phyloP scores from a whole-genome alignment of 768 basidiomycete species.

The Pulveroboletus sp. region DNA sequence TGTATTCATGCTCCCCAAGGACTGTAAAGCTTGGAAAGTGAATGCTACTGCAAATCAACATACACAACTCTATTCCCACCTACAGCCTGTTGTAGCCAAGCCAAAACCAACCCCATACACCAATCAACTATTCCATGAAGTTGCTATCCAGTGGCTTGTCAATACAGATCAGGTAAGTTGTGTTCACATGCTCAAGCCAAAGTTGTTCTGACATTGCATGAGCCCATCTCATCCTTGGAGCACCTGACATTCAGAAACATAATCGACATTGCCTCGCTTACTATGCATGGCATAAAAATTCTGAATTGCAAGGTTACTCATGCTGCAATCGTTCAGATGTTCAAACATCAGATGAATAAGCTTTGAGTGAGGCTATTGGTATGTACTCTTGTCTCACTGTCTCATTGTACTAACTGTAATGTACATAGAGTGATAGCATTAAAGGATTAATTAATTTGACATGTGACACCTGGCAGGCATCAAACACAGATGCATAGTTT shows the following conservation, averaged over 20 bases:
- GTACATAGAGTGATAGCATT: not conserved
- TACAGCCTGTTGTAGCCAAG: not conserved
- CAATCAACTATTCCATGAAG: not conserved
- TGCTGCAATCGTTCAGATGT: not conserved
- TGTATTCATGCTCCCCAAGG: not conserved
- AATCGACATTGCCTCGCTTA: not conserved
- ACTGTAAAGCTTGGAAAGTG: not conserved
- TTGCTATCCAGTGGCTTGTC: not conserved
- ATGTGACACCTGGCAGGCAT: conserved; percentile 7
- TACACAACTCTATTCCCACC: not conserved
- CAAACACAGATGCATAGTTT: conserved; percentile 1
- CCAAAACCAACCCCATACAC: not conserved
- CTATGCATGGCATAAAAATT: not conserved
- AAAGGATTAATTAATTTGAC: conserved; percentile 1
- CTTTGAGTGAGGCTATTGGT: not conserved
- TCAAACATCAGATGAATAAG: not conserved
- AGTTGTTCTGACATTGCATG: not conserved
- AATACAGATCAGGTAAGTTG: not conserved
- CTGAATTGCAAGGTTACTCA: not conserved
- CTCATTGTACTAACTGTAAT: too few relatives aligned
- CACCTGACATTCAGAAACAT: not conserved
- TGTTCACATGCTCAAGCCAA: too few relatives aligned
- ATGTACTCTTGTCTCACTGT: too few relatives aligned
- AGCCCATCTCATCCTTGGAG: not conserved
- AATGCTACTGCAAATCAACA: not conserved